Percentiles rank a stretch among this genome's conserved stretches.
Conservation (phyloP, 768 basidiomycete genomes). For the Panus rudis region DNA sequence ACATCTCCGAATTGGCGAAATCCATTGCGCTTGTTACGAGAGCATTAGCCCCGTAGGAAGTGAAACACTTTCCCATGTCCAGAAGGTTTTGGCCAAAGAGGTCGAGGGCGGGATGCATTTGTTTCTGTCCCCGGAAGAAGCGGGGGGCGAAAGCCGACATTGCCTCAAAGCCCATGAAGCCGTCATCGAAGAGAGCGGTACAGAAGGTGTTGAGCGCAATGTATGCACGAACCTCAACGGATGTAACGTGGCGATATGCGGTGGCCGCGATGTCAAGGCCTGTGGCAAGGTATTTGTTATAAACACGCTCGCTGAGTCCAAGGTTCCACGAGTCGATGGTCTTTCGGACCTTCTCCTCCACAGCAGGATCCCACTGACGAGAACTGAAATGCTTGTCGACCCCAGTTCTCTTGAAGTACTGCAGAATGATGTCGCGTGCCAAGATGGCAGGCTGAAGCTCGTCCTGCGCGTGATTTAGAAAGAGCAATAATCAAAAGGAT, state of each 20-base stretch:
- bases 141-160: background rate
- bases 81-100: slow-evolving; percentile 25
- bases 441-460: background rate
- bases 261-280: slow-evolving; percentile 1
- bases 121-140: background rate
- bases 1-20: slow-evolving; percentile 25
- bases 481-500: background rate
- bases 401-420: background rate
- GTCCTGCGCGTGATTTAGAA: background rate
- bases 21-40: slow-evolving; percentile 30
- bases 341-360: background rate
- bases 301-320: background rate
- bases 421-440: background rate
- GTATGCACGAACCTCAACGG: background rate
- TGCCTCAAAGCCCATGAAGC: background rate
- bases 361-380: background rate
- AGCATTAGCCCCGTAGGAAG: slow-evolving; percentile 24
- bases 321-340: background rate
- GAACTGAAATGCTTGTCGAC: background rate
- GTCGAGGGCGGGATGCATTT: slow-evolving; percentile 10
- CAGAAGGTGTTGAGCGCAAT: background rate
- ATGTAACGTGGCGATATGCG: background rate
- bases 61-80: slow-evolving; percentile 22
- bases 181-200: background rate
- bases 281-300: background rate